phyloP scores from a whole-genome alignment of 2,329 filamentous ascomycete genomes.

The Sporothrix variecibatus region DNA sequence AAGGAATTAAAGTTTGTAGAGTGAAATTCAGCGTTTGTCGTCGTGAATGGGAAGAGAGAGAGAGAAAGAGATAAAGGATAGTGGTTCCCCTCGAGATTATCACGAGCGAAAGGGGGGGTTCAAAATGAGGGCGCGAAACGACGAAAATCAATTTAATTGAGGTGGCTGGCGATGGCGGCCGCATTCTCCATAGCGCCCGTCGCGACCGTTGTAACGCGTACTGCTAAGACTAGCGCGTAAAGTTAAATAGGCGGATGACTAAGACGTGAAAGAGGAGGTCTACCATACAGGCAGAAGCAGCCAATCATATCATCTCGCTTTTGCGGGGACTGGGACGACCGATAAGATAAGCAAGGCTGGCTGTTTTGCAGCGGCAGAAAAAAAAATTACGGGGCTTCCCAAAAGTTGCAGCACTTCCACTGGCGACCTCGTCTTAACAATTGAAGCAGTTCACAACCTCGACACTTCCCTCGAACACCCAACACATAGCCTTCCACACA shows the following conservation, averaged over 20 bases:
- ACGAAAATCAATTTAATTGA: constrained; percentile 19
- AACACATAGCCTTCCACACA: background rate
- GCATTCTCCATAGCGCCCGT: constrained; percentile 12
- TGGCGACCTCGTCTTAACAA: background rate
- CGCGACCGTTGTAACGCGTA: constrained; percentile 19
- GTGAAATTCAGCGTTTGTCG: background rate
- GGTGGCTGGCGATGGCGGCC: constrained; percentile 25
- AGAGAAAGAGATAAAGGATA: background rate
- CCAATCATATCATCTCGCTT: too few species aligned
- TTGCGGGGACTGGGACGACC: background rate
- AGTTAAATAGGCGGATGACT: background rate
- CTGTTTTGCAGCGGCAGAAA: constrained; percentile 3
- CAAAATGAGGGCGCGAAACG: background rate
- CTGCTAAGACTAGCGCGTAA: background rate
- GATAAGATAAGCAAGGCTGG: constrained; percentile 13
- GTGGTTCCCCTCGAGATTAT: background rate
- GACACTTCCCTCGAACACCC: too few species aligned
- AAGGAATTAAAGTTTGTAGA: background rate
- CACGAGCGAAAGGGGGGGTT: background rate
- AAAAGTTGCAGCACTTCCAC: background rate
- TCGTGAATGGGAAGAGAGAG: background rate
- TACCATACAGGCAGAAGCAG: too few species aligned
- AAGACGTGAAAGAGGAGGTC: too few species aligned
- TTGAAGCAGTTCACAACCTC: too few species aligned
- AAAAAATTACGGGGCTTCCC: constrained; percentile 1